Percentiles rank a stretch among this genome's conserved stretches.
Conservation (phyloP, 768 basidiomycete species). For the Macrolepiota dolichaula region DNA sequence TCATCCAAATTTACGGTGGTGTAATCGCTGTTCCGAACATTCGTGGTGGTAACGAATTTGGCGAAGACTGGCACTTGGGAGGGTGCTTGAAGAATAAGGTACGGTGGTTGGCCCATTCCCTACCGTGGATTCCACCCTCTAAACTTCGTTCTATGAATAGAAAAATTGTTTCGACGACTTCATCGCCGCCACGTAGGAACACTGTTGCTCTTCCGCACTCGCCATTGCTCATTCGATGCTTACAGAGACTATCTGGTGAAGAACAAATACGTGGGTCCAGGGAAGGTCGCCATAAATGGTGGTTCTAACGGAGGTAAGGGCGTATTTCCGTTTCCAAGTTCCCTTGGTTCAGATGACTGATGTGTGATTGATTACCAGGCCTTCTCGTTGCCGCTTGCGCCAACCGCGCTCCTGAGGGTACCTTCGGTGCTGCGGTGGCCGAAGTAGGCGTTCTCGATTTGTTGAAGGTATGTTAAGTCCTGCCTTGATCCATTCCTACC, state of each 20-base stretch:
- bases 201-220: background rate
- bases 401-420: conserved; percentile 71
- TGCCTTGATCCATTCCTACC: conserved; percentile 1
- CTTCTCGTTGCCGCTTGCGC: conserved; percentile 83
- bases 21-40: conserved; percentile 59
- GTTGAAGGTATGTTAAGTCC: conserved; percentile 51
- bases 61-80: conserved; percentile 80
- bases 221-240: background rate
- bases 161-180: conserved; percentile 81
- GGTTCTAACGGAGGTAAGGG: conserved; percentile 75
- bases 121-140: background rate
- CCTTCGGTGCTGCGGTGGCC: conserved; percentile 74
- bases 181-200: conserved; percentile 68
- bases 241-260: conserved; percentile 68
- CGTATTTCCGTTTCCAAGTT: background rate
- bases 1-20: conserved; percentile 67
- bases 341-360: background rate
- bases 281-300: conserved; percentile 76
- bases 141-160: conserved; percentile 26
- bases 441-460: conserved; percentile 83
- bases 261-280: conserved; percentile 62
- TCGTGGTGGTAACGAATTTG: conserved; percentile 75
- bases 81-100: conserved; percentile 73
- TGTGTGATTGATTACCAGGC: conserved; percentile 33
- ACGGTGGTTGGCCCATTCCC: conserved; percentile 1